A percentile compares a stretch with the other conserved stretches of the same genome.
Evolutionary conservation across 1,284 basidiomycete genomes (phyloP).

Genomic region (Tremellales sp.): DNA sequence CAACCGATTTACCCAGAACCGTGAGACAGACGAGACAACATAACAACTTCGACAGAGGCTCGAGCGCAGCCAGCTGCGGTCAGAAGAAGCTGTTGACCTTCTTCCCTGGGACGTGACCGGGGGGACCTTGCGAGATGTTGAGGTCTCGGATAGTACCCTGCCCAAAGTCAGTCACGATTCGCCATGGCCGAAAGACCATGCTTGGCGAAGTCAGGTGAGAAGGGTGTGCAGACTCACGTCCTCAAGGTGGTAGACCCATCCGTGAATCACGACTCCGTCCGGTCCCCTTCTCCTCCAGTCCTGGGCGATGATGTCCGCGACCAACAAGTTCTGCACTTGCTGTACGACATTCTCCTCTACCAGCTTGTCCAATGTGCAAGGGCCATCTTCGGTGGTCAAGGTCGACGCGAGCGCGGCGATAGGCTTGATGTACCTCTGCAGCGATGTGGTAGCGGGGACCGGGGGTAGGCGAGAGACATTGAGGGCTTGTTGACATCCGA

Average conservation of each 20-base stretch:
- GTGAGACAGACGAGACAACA: no score
- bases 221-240: constrained; percentile 24
- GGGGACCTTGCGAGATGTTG: constrained; percentile 39
- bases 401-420: constrained; percentile 34
- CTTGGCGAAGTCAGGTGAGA: not conserved
- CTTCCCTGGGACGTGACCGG: constrained; percentile 26
- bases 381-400: constrained; percentile 32
- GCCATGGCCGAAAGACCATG: not conserved
- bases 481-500: constrained; percentile 43
- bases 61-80: not conserved
- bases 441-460: constrained; percentile 29
- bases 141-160: constrained; percentile 42
- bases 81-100: not conserved
- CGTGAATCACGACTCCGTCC: constrained; percentile 41
- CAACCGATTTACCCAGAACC: no score
- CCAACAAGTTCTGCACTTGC: constrained; percentile 41
- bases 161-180: not conserved
- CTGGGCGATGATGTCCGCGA: constrained; percentile 34
- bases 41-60: no score
- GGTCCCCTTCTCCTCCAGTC: constrained; percentile 42
- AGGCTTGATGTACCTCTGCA: constrained; percentile 42
- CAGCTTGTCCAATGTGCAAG: constrained; percentile 39
- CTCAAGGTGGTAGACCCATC: constrained; percentile 48
- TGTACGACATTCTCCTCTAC: constrained; percentile 43
- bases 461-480: constrained; percentile 36